These are phyloP conservation scores for Beta macrorhiza DNA, from an alignment of 179 eudicot genomes.

Conservation along the genomic window DNA sequence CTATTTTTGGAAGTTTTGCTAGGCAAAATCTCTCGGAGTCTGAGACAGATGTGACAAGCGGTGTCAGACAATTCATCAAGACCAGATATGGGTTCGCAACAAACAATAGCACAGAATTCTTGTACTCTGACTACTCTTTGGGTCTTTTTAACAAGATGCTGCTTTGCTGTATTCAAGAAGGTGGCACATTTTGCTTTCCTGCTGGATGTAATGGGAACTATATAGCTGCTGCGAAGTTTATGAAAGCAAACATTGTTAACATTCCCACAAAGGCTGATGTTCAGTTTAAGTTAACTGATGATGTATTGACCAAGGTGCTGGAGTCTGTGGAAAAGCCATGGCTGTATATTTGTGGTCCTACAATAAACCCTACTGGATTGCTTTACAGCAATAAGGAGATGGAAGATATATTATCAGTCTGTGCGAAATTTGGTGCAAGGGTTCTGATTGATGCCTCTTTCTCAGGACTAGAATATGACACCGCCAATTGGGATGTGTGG, in stretches of 20 bases:
- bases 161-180: constrained; percentile 85
- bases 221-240: constrained; percentile 77
- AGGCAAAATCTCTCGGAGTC: constrained; percentile 76
- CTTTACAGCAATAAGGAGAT: constrained; percentile 77
- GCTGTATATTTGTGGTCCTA: constrained; percentile 90
- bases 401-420: constrained; percentile 53
- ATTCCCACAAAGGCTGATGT: constrained; percentile 57
- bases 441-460: constrained; percentile 87
- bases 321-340: constrained; percentile 72
- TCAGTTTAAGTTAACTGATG: constrained; percentile 72
- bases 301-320: constrained; percentile 44
- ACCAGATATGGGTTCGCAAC: constrained; percentile 66
- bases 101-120: constrained; percentile 45
- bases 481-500: constrained; percentile 55
- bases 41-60: constrained; percentile 70
- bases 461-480: constrained; percentile 70
- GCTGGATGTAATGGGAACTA: constrained; percentile 82
- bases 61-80: constrained; percentile 56
- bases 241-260: constrained; percentile 57
- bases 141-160: constrained; percentile 87
- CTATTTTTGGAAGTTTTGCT: constrained; percentile 89
- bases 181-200: constrained; percentile 93
- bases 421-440: constrained; percentile 78
- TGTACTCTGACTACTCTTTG: constrained; percentile 74
- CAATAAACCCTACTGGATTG: constrained; percentile 84